Percentiles rank a stretch among this genome's conserved stretches.
Evolutionary conservation across 192 early-diverging fungal species (phyloP).

Genomic region (Phycomyces nitens): DNA sequence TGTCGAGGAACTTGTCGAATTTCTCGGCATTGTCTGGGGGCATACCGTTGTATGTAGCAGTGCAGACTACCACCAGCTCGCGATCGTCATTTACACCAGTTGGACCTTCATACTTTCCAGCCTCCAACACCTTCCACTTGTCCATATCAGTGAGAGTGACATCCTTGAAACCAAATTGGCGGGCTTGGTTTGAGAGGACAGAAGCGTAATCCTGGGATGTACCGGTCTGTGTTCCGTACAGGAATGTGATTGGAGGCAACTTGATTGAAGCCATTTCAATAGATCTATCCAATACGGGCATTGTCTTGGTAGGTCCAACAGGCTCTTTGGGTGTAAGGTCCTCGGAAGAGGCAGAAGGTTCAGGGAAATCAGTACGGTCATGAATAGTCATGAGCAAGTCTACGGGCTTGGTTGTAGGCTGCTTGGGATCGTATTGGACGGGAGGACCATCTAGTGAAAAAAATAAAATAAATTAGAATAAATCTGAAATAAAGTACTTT

Average conservation of each 20-base stretch:
- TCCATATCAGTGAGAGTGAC: slow-evolving; percentile 32
- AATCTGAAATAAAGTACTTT: neutral
- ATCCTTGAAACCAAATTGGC: slow-evolving; percentile 38
- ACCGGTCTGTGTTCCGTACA: slow-evolving; percentile 57
- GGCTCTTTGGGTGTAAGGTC: neutral
- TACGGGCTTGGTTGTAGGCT: slow-evolving; percentile 34
- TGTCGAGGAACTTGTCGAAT: slow-evolving; percentile 36
- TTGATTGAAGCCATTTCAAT: neutral
- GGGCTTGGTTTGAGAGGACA: slow-evolving; percentile 35
- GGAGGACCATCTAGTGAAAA: slow-evolving; percentile 18
- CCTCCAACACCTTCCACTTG: slow-evolving; percentile 35
- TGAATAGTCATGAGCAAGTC: slow-evolving; percentile 33
- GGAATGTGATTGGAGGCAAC: slow-evolving; percentile 40
- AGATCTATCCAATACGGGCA: neutral
- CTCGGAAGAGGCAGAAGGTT: slow-evolving; percentile 12
- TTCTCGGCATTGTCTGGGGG: slow-evolving; percentile 51
- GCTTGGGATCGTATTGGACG: slow-evolving; percentile 22
- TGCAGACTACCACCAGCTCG: slow-evolving; percentile 30
- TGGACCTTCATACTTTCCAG: slow-evolving; percentile 13
- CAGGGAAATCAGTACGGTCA: slow-evolving; percentile 29
- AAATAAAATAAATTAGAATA: neutral
- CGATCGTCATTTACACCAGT: neutral
- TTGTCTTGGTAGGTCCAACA: neutral
- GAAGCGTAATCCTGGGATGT: slow-evolving; percentile 49
- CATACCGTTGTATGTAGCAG: slow-evolving; percentile 33